Base-by-base conservation (phyloP, 2,329 filamentous ascomycete species). In the Calonectria pseudoturangicola region DNA sequence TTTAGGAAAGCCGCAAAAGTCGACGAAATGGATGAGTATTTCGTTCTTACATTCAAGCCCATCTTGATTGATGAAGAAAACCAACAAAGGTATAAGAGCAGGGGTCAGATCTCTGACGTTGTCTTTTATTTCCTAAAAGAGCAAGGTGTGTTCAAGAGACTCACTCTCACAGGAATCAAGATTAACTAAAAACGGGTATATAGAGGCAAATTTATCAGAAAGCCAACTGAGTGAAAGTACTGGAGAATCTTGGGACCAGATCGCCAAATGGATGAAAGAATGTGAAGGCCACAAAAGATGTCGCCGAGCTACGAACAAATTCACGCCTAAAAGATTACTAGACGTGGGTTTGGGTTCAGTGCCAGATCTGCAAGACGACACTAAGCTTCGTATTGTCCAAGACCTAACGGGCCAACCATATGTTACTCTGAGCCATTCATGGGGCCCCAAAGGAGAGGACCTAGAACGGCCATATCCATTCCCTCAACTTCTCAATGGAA, bases 21-120 rank as follows among this genome's bases (percentile, higher is more conserved):
- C 12, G 54, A 58, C 13, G 54, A 58, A 18, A 58, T 58, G 54
- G 54, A 58, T 2, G 54, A 58, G 3, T 58, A 41, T 41, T 58
- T 58, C 18, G 33, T 58, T 9, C 33, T 58, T 4, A 16, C n/a
- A 1, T 58, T 58, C 30, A 58, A 33, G 30, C 54, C 54, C 2
- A 10, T 27, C 5, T 16, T 58, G 33, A 58, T 58, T 15, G n/a
- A 58, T 1, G 33, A 27, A 58, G n/a, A 41, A 2, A 16, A 27
- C 15, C 54, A 58, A 27, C 2, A 16, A n/a, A 27, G 41, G 6
- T 58, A 39, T 9, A 58, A 36, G n/a, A 41, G 54, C 54, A 39
- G 54, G 21, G 33, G n/a, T 16, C 54, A 58, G 7, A n/a, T 58
- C 4, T 33, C 54, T 4, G 54, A 58, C 27, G 54, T 21, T 3